Conservation (phyloP, 1,284 basidiomycete species). For the Irpex sp. region DNA sequence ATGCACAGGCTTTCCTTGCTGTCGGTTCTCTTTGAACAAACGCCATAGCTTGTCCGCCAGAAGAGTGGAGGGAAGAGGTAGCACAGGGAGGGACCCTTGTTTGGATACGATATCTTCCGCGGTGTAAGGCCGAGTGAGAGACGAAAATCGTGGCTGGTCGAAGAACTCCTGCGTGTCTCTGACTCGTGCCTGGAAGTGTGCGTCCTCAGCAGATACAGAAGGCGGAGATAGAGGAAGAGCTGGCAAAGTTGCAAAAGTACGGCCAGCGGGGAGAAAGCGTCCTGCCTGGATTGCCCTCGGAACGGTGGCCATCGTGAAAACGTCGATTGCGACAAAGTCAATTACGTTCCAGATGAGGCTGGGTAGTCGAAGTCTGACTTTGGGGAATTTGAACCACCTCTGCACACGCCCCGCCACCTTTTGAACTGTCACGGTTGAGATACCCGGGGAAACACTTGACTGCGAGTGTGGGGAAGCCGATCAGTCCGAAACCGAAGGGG, state of each 20-base stretch:
- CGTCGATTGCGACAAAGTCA: background rate
- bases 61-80: constrained; percentile 74
- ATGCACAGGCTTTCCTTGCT: constrained; percentile 66
- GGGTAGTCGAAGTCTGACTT: background rate
- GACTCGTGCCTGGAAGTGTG: constrained; percentile 63
- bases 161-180: constrained; percentile 74
- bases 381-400: background rate
- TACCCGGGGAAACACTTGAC: background rate
- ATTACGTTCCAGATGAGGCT: background rate
- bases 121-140: constrained; percentile 76
- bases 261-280: constrained; percentile 6
- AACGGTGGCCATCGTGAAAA: background rate
- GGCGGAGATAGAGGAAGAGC: constrained; percentile 62
- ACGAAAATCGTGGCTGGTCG: constrained; percentile 67
- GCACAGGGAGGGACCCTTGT: constrained; percentile 81
- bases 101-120: constrained; percentile 81
- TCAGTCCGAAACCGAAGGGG: constrained; percentile 1
- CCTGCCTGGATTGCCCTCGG: background rate
- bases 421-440: background rate
- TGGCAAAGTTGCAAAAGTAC: constrained; percentile 11
- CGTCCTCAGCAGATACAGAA: constrained; percentile 58
- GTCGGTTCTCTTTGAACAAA: constrained; percentile 62
- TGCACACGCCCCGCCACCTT: background rate
- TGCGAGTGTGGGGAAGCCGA: constrained; percentile 6
- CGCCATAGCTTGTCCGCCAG: constrained; percentile 82